Percentiles rank a stretch among this genome's conserved stretches.
Evolutionary conservation across 2,329 filamentous ascomycete species (phyloP).

Genomic region (Fusarium beomiforme): DNA sequence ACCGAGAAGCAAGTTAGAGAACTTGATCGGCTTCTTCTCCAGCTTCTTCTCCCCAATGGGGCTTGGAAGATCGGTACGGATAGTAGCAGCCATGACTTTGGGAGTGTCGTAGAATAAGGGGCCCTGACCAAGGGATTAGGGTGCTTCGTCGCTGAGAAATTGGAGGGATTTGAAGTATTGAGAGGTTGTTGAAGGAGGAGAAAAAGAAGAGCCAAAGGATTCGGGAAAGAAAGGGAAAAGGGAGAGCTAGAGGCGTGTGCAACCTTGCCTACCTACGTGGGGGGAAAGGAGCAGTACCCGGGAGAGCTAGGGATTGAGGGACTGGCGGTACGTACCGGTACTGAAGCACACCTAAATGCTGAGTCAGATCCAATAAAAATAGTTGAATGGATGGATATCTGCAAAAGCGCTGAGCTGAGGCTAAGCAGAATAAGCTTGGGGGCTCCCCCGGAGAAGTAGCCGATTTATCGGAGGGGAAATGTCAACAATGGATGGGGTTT

Average conservation of each 20-base stretch:
- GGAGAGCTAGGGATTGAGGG: conserved; percentile 13
- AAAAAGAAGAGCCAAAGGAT: conserved; percentile 11
- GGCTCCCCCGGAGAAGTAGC: conserved; percentile 12
- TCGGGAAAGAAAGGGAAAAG: conserved; percentile 14
- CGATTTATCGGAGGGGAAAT: conserved; percentile 28
- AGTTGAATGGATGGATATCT: conserved; percentile 25
- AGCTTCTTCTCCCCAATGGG: conserved; percentile 63
- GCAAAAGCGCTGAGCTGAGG: conserved; percentile 23
- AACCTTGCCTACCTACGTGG: conserved; percentile 26
- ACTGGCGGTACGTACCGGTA: conserved; percentile 15
- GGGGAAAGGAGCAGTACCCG: conserved; percentile 17
- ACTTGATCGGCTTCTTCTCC: conserved; percentile 99
- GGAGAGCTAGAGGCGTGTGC: conserved; percentile 38
- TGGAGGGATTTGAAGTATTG: conserved; percentile 14
- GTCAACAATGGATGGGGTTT: conserved; percentile 8
- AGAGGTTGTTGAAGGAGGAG: conserved; percentile 29
- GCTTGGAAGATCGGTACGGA: conserved; percentile 63
- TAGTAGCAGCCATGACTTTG: conserved; percentile 72
- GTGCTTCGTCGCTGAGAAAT: conserved; percentile 80
- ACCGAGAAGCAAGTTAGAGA: conserved; percentile 96
- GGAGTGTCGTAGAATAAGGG: conserved; percentile 62
- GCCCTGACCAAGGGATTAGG: conserved; percentile 99
- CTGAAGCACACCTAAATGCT: conserved; percentile 9
- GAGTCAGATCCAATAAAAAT: conserved; percentile 32
- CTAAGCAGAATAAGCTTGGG: conserved; percentile 23